Evolutionary conservation across 1,139 yeast species (phyloP).

Genomic region (Blastobotrys aristatus): DNA sequence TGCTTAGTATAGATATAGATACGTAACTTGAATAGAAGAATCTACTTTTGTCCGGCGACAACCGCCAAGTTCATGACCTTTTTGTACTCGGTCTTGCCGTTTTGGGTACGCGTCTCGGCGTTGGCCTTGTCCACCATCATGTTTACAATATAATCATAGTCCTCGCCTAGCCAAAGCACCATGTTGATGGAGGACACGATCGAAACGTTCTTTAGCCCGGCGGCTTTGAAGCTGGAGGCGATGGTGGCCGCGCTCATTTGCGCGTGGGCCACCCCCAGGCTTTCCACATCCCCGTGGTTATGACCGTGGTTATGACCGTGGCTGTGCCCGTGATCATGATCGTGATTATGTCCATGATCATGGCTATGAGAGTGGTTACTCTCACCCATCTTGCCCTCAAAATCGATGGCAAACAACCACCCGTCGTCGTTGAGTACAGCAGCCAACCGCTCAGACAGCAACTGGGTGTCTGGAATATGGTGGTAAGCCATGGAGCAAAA

Average conservation of each 20-base stretch:
- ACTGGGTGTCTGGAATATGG: conserved; percentile 26
- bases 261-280: conserved; percentile 8
- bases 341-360: conserved; percentile 1
- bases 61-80: conserved; percentile 4
- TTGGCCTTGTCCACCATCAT: not conserved
- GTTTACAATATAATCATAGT: not conserved
- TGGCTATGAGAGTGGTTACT: not conserved
- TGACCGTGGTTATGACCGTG: conserved; percentile 3
- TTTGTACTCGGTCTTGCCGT: conserved; percentile 4
- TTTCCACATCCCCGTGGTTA: not conserved
- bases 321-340: conserved; percentile 3
- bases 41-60: conserved; percentile 6
- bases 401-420: conserved; percentile 25
- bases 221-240: not conserved
- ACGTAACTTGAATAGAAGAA: no score
- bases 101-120: not conserved
- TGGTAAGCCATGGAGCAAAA: conserved; percentile 30
- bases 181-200: not conserved
- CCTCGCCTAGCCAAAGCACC: conserved; percentile 3
- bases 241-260: not conserved
- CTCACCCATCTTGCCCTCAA: conserved; percentile 7
- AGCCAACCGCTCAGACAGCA: conserved; percentile 21
- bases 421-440: conserved; percentile 24
- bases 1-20: no score
- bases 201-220: conserved; percentile 1